Evolutionary conservation across 2,329 filamentous ascomycete species (phyloP), one percentile per base, ranked within the genome.

Genomic region (Xylariaceae sp.): DNA sequence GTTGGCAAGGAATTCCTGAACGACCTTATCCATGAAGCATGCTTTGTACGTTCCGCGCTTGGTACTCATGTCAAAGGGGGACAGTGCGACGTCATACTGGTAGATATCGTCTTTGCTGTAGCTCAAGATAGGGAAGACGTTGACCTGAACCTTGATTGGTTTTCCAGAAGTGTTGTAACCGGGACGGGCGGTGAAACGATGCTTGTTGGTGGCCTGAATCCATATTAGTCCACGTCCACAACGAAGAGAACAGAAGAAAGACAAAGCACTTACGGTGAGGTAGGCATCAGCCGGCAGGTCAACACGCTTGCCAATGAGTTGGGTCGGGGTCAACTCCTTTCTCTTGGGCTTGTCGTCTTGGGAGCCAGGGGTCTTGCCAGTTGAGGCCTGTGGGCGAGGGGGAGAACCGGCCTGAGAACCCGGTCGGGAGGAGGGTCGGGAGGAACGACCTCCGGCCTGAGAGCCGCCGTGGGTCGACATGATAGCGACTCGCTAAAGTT

Each of bases 51-150:
- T 74, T 80, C 5, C 80, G 76, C 3, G 72, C 34, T 4, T 28
- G 22, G 22, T 28, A 4, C 4, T 28, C 4, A 5, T 7, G 22
- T 28, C 7, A 7, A 7, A 28, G 22, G 22, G 22, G 22, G 22
- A 28, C 22, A 28, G 22, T 7, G 22, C 22, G 22, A 28, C 89
- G 73, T 96, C 90, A 61, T 93, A 97, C 66, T 97, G 92, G 56
- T 85, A 85, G 18, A 97, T 81, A 0, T 82, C 80, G 12, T 75
- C 79, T 2, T 69, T 76, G 0, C 84, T 84, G 38, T 85, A 82
- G 10, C 74, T 71, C 0, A 68, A 71, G 49, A 97, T 85, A 0
- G 84, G 78, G 70, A 86, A 96, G 11, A 90, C 84, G 66, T 97
- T 97, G 36, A 96, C 72, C 0, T 76, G 69, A 1, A 90, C 61